Percentiles rank a stretch among this genome's conserved stretches.
phyloP scores from a whole-genome alignment of 2,329 filamentous ascomycete genomes.

The Cercospora zeae-maydis region DNA sequence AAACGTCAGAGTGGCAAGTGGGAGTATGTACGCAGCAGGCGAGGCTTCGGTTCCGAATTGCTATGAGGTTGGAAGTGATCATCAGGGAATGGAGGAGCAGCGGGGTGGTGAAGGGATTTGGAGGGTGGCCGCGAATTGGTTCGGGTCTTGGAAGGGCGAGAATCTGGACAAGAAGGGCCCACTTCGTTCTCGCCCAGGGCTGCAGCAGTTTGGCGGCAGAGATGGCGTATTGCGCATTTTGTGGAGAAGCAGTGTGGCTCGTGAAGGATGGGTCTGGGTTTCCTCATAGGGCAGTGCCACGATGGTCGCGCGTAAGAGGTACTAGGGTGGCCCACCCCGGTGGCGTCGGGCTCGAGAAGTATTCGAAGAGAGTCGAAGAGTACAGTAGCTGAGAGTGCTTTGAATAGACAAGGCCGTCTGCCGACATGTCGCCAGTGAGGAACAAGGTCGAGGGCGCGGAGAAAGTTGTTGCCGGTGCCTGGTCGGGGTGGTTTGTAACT shows the following conservation, averaged over 20 bases:
- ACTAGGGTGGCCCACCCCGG: background rate
- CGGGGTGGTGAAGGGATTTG: background rate
- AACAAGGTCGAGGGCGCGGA: background rate
- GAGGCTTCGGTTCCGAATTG: background rate
- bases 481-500: background rate
- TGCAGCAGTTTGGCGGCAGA: too few species aligned
- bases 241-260: background rate
- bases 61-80: background rate
- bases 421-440: background rate
- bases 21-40: background rate
- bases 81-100: too few species aligned
- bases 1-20: background rate
- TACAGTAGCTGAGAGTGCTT: too few species aligned
- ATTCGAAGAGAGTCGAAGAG: too few species aligned
- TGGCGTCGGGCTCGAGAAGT: background rate
- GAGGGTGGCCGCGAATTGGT: background rate
- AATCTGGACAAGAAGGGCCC: background rate
- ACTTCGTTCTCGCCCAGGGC: background rate
- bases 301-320: slow-evolving; percentile 1
- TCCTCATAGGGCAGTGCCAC: background rate
- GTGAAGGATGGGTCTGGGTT: background rate
- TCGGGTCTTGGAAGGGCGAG: background rate
- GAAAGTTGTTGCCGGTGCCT: background rate
- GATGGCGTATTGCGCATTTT: background rate
- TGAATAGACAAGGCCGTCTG: background rate